Evolutionary conservation across 345 rosid species (phyloP), one percentile per base, ranked within the genome.

Genomic region (Salix koriyanagi): DNA sequence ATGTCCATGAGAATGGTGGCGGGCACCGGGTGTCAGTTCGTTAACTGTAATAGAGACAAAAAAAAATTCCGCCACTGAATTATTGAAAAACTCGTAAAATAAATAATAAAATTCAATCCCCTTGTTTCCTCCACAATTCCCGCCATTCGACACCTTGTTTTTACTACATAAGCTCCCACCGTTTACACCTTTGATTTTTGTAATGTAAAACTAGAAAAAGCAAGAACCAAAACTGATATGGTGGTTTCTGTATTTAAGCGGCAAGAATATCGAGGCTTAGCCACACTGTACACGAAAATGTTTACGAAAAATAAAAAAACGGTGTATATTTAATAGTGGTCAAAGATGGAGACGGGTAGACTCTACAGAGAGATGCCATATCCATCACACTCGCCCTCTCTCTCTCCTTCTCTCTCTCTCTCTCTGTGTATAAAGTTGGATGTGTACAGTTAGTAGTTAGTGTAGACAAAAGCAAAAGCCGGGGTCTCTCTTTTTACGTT

Each of bases 101-200:
- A 58, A 58, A 18, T 21, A 19, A 19, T 19, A 7, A 25, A 58
- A 28, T 44, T 44, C 25, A 44, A 70, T 11, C 56, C 34, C 54
- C 21, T 76, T 12, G 42, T 56, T 58, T 39, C 12, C 69, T 74
- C 85, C 85, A 84, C 76, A 85, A 75, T 76, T 81, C 73, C 77
- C 83, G 80, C 79, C 83, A 75, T 8, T 44, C 32, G 75, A 75
- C 82, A 81, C 80, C 76, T 62, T 68, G 21, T 56, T n/a, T n/a
- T n/a, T 56, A 0, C n/a, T 9, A 3, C 62, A 4, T 8, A 11
- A n/a, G 12, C 23, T n/a, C 28, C 5, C 21, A 65, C 68, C 54
- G 19, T 15, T 23, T 65, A 26, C 2, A 16, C 12, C 37, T 41
- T 2, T n/a, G 16, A 68, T 68, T 26, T 5, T n/a, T 41, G 15